Conservation (phyloP, 2,329 filamentous ascomycete genomes). For the Chaetothyriales sp. region DNA sequence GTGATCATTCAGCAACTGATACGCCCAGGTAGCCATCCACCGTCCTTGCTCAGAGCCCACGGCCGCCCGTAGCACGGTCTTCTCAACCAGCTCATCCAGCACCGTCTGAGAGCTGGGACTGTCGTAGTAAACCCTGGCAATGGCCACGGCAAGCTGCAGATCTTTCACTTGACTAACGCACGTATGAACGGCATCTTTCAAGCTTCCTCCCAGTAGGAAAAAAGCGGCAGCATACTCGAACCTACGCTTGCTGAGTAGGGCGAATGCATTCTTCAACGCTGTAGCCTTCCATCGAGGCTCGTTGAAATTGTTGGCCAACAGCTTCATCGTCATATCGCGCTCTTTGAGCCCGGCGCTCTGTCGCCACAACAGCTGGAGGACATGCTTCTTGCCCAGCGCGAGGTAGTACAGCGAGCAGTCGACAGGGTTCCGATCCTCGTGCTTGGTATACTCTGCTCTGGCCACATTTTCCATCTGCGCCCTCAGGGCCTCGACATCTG, state of each 20-base stretch:
- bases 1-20: slow-evolving; percentile 71
- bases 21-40: slow-evolving; percentile 91
- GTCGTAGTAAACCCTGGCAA: slow-evolving; percentile 79
- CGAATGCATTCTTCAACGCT: slow-evolving; percentile 92
- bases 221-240: slow-evolving; percentile 95
- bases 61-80: slow-evolving; percentile 64
- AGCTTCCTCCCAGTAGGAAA: slow-evolving; percentile 74
- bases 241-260: slow-evolving; percentile 73
- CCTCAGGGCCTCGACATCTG: slow-evolving; percentile 56
- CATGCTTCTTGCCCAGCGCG: slow-evolving; percentile 75
- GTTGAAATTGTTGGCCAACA: slow-evolving; percentile 81
- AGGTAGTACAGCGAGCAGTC: slow-evolving; percentile 87
- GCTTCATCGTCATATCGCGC: slow-evolving; percentile 60
- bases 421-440: slow-evolving; percentile 70
- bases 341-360: slow-evolving; percentile 85
- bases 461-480: slow-evolving; percentile 79
- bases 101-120: slow-evolving; percentile 60
- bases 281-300: slow-evolving; percentile 76
- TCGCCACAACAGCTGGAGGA: slow-evolving; percentile 82
- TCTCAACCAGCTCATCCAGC: slow-evolving; percentile 56
- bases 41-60: slow-evolving; percentile 34
- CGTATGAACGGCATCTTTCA: slow-evolving; percentile 73
- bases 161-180: slow-evolving; percentile 79
- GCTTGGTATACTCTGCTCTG: slow-evolving; percentile 77
- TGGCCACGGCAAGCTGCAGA: slow-evolving; percentile 73